Evolutionary conservation across 306 rosid genomes (phyloP).

Genomic region (cucumber (Cucumis sativus)): Cucumber_9930_V3 NC_026657.2:7099001-7099500

Average conservation of each 20-base stretch:
- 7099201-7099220: constrained; percentile 53
- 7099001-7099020: not conserved
- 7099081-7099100: constrained; percentile 28
- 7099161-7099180: constrained; percentile 20
- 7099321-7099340: not conserved
- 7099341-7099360: not conserved
- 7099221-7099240: constrained; percentile 96
- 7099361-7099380: not conserved
- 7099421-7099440: not conserved
- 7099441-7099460: not conserved
- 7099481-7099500: constrained; percentile 50
- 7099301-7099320: not conserved
- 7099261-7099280: constrained; percentile 81
- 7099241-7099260: constrained; percentile 43
- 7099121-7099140: constrained; percentile 27
- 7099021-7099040: constrained; percentile 24
- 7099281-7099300: not conserved
- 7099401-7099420: not conserved
- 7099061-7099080: constrained; percentile 24
- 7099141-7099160: constrained; percentile 21
- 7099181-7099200: not conserved
- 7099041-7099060: constrained; percentile 25
- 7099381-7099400: not conserved
- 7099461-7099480: not conserved
- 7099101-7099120: constrained; percentile 43